Conservation (phyloP, 2,329 filamentous ascomycete species). For the Byssothecium circinans region DNA sequence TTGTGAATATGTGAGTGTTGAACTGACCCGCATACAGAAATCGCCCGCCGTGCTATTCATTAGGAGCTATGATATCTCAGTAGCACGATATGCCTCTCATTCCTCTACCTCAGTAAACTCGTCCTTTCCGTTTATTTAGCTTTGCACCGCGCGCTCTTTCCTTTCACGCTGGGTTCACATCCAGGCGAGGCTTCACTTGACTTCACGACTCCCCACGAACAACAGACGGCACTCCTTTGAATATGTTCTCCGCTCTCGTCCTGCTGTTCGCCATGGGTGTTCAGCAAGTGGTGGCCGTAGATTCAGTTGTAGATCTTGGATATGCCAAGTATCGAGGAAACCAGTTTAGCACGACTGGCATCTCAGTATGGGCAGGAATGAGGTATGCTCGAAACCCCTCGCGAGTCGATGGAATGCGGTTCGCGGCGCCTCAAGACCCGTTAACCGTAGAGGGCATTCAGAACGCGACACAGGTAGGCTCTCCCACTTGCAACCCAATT, state of each 20-base stretch:
- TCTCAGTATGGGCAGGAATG: slow-evolving; percentile 74
- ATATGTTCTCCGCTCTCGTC: slow-evolving; percentile 18
- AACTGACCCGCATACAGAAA: too few species aligned
- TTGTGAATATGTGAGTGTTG: background rate
- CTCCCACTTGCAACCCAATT: background rate
- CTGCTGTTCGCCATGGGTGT: slow-evolving; percentile 23
- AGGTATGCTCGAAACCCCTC: slow-evolving; percentile 60
- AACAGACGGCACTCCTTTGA: background rate
- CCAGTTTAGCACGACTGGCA: slow-evolving; percentile 55
- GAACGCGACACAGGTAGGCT: slow-evolving; percentile 47
- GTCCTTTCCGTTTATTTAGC: too few species aligned
- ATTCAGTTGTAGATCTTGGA: slow-evolving; percentile 59
- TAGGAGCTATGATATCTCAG: too few species aligned
- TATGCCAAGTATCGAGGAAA: slow-evolving; percentile 69
- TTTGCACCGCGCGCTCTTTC: too few species aligned
- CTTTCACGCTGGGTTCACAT: too few species aligned
- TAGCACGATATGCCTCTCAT: too few species aligned
- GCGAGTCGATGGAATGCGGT: slow-evolving; percentile 51
- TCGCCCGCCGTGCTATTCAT: too few species aligned
- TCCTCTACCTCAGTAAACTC: too few species aligned
- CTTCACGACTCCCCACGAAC: background rate
- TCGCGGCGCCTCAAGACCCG: slow-evolving; percentile 68
- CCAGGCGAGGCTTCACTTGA: too few species aligned
- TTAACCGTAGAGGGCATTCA: slow-evolving; percentile 49
- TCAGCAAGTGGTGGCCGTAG: slow-evolving; percentile 35